Percentiles rank a stretch among this genome's conserved stretches.
phyloP scores from a whole-genome alignment of 495 filamentous ascomycete genomes.

The Aspergillus leporis region DNA sequence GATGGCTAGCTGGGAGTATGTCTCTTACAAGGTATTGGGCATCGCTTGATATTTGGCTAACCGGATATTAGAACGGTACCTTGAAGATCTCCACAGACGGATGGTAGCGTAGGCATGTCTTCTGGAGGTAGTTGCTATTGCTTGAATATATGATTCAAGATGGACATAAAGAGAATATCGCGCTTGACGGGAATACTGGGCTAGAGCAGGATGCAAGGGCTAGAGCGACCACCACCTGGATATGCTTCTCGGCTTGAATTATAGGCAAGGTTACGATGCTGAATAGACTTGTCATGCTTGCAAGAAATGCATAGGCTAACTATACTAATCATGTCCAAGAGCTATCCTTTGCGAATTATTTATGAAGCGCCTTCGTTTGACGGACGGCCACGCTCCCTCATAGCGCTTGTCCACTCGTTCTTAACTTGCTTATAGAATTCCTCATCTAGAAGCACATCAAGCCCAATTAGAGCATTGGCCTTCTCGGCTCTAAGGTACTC shows the following conservation, averaged over 20 bases:
- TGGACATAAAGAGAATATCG: neutral
- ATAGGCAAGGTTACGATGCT: too few relatives aligned
- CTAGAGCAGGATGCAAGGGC: too few relatives aligned
- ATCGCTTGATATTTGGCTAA: neutral
- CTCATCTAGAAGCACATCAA: conserved; percentile 46
- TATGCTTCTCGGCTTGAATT: too few relatives aligned
- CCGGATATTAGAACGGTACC: neutral
- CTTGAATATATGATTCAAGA: neutral
- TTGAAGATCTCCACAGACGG: neutral
- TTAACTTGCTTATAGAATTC: conserved; percentile 35
- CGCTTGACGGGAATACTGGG: too few relatives aligned
- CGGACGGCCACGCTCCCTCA: neutral
- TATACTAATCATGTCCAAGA: too few relatives aligned
- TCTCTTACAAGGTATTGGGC: neutral
- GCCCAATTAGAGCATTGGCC: conserved; percentile 48
- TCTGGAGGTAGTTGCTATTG: neutral
- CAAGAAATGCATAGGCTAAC: too few relatives aligned
- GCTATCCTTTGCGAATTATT: neutral
- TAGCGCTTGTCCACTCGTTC: neutral
- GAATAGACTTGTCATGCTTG: too few relatives aligned
- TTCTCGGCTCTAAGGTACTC: conserved; percentile 52
- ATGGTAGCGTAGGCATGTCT: neutral
- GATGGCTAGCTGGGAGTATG: conserved; percentile 3
- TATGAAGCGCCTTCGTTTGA: neutral
- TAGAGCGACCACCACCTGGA: too few relatives aligned